These are phyloP conservation scores for Zygoascus biomembranicola DNA, from an alignment of 805 yeast genomes.

Conservation along the genomic window DNA sequence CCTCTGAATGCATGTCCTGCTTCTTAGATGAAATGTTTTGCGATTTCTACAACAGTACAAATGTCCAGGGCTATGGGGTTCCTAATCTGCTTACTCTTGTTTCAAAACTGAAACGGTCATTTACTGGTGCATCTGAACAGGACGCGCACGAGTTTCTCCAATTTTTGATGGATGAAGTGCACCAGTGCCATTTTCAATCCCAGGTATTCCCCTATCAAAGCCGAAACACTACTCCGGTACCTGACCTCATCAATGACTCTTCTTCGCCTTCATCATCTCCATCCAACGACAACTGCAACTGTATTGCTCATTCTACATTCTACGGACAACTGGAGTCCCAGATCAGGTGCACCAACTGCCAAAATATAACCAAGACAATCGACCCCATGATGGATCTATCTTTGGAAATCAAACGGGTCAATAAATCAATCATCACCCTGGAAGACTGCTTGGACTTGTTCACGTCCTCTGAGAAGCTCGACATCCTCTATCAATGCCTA, in stretches of 20 bases:
- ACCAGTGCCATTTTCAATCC: conserved; percentile 27
- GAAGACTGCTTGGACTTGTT: conserved; percentile 66
- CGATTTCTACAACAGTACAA: conserved; percentile 59
- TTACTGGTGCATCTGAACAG: conserved; percentile 95
- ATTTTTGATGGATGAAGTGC: conserved; percentile 78
- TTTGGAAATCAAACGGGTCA: conserved; percentile 48
- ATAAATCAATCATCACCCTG: conserved; percentile 27
- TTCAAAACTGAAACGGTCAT: conserved; percentile 67
- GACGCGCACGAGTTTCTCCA: conserved; percentile 99
- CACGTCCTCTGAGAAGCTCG: conserved; percentile 70
- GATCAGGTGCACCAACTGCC: conserved; percentile 65
- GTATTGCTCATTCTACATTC: conserved; percentile 77
- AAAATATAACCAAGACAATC: conserved; percentile 52
- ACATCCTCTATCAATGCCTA: conserved; percentile 62
- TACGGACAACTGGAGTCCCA: conserved; percentile 77
- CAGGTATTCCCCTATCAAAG: conserved; percentile 5
- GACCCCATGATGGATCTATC: conserved; percentile 91
- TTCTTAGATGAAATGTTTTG: conserved; percentile 71
- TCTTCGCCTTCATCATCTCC: background rate
- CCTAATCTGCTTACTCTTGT: conserved; percentile 74
- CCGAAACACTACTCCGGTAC: conserved; percentile 1
- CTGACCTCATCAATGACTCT: conserved; percentile 2
- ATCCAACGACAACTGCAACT: conserved; percentile 42
- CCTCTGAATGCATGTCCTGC: conserved; percentile 63
- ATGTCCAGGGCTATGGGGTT: conserved; percentile 68